Evolutionary conservation across 768 basidiomycete species (phyloP), one percentile per base, ranked within the genome.

Genomic region (Boletus vinaceobasis): DNA sequence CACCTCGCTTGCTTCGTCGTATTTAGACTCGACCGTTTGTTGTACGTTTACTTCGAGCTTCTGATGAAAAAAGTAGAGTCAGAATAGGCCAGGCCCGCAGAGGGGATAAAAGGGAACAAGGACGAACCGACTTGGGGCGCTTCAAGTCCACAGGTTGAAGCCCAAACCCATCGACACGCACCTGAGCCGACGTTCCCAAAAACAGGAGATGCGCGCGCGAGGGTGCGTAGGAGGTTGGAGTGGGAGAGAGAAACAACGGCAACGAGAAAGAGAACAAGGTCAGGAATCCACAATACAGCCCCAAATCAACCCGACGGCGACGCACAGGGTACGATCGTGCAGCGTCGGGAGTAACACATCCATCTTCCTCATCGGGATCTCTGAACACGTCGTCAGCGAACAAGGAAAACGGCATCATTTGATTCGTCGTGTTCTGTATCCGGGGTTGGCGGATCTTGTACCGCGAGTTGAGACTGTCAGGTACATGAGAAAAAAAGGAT

Each of bases 401-500:
- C 11, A 44, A 23, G 5, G 53, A 2, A 43, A 66, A 36, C 0
- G 66, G 54, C 4, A 53, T 37, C 17, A 29, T 15, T 0, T 45
- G 43, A 40, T 31, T 36, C 6, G 13, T 48, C 31, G 48, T 9
- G 40, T 13, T 27, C 15, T 33, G 48, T 17, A 35, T 55, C 6
- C 23, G 37, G 13, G 51, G 27, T 6, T 26, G 29, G 21, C 55
- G 52, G 11, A 69, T 46, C n/a, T 19, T 55, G 8, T 21, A 43
- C 26, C 62, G 67, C 4, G 61, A 38, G 15, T 67, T 67, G 33
- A 69, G 52, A 37, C 67, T 66, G 39, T 56, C 13, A 14, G n/a
- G 8, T 11, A 14, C 17, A 21, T 11, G 19, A n/a, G 21, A 7
- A 23, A 8, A 21, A 14, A 3, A 1, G 5, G 10, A 39, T 50